Percentiles rank a stretch among this genome's conserved stretches.
Conservation (phyloP, 345 rosid genomes). For the Arabidopsis arenosa region DNA sequence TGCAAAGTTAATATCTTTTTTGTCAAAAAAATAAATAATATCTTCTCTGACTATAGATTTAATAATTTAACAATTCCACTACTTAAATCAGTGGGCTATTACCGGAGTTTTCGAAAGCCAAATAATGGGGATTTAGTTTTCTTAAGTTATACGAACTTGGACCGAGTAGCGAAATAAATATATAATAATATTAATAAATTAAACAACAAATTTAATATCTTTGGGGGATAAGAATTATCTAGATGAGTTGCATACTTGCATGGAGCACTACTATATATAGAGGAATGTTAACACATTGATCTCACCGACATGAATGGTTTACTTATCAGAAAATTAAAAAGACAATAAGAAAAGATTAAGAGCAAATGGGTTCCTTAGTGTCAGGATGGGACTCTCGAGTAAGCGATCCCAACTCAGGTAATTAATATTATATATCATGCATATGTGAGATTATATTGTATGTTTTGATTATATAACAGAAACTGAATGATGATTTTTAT, state of each 20-base stretch:
- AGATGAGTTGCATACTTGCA: slow-evolving; percentile 13
- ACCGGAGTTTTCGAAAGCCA: background rate
- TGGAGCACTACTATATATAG: slow-evolving; percentile 34
- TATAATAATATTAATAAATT: background rate
- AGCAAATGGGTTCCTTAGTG: slow-evolving; percentile 92
- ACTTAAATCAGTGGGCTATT: slow-evolving; percentile 36
- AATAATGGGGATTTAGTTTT: background rate
- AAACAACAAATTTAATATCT: background rate
- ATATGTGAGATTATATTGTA: background rate
- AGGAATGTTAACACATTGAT: background rate
- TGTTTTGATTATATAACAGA: background rate
- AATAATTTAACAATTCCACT: slow-evolving; percentile 17
- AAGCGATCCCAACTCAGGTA: slow-evolving; percentile 60
- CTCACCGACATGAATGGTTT: background rate
- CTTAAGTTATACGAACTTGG: slow-evolving; percentile 7
- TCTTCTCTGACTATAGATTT: background rate
- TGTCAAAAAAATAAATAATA: background rate
- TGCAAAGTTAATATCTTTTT: background rate
- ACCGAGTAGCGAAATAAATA: slow-evolving; percentile 6
- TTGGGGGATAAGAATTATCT: slow-evolving; percentile 28
- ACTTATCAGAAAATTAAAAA: background rate
- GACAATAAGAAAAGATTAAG: background rate
- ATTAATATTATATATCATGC: slow-evolving; percentile 4
- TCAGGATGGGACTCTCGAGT: slow-evolving; percentile 89
- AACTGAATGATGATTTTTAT: background rate